These are phyloP conservation scores for Pythium folliculosum DNA, from an alignment of 352 stramenopile genomes.

Conservation along the genomic window DNA sequence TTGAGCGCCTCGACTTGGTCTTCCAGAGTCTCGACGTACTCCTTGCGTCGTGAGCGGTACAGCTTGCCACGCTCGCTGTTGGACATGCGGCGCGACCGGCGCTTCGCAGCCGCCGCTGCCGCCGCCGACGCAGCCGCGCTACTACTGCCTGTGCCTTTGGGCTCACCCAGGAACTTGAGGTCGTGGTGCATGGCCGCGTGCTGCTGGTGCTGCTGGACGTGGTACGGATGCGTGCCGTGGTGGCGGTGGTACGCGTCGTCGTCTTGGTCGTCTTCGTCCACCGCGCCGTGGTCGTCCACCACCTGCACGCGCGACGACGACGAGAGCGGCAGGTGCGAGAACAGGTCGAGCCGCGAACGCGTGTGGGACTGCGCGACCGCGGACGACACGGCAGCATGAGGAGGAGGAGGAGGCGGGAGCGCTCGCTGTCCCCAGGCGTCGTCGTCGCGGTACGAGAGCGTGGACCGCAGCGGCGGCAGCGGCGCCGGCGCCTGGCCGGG, in stretches of 20 bases:
- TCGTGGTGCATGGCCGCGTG: neutral
- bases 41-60: constrained; percentile 54
- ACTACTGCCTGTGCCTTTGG: neutral
- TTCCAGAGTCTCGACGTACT: constrained; percentile 44
- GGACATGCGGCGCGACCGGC: constrained; percentile 38
- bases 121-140: neutral
- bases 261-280: constrained; percentile 9
- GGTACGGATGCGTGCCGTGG: constrained; percentile 1
- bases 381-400: neutral
- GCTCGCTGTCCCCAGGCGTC: neutral
- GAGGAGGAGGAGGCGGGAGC: constrained; percentile 1
- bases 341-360: constrained; percentile 10
- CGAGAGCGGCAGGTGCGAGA: constrained; percentile 7
- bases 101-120: constrained; percentile 13
- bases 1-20: constrained; percentile 42
- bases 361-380: neutral
- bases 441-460: constrained; percentile 14
- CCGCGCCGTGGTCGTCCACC: neutral
- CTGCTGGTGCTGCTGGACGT: neutral
- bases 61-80: constrained; percentile 73
- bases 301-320: constrained; percentile 6
- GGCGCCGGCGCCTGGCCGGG: neutral
- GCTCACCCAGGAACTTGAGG: neutral
- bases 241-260: constrained; percentile 1
- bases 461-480: constrained; percentile 20